Base-by-base conservation (phyloP, 1,139 yeast species). In the Suhomyces anneliseae region DNA sequence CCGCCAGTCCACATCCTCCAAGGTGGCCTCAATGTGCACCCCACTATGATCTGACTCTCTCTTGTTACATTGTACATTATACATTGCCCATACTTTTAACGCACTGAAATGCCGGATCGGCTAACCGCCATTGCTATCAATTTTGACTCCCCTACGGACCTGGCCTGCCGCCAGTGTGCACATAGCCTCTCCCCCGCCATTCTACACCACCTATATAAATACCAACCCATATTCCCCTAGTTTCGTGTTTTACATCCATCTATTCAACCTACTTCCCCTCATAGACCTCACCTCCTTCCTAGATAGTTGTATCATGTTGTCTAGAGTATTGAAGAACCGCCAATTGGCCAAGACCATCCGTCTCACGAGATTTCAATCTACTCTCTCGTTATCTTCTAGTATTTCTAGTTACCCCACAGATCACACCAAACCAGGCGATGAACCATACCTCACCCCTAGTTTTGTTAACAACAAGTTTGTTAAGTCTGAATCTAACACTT, bases 401-500 rank as follows among this genome's bases (percentile, higher is more conserved):
- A 54, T 66, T 24, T 53, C 62, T 31, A 45, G 52, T 8, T 76
- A 60, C 72, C 85, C 85, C 59, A 72, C 75, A 41, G 64, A 68
- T 42, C 87, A 82, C 61, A 61, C 69, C 8, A 64, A 63, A 8
- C 62, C 68, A 33, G 63, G 67, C 36, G 69, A 68, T 34, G 72
- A 69, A 57, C 80, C 83, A 24, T 75, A 72, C 47, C 61, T 74
- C 48, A 83, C 88, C 15, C 83, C 83, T 45, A 69, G 74, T 47
- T 86, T 82, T 60, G 63, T 81, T 56, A 74, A 85, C 64, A 85
- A 85, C 64, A 60, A 83, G 68, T 73, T 81, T 49, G 69, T 82
- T 55, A 76, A 81, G 56, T 80, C 87, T 33, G 75, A 72, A 39
- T 69, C 89, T 12, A 57, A 64, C 19, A 75, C 77, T 55, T 86